Conservation (phyloP, 306 rosid species). For the Trifolium dubium region DNA sequence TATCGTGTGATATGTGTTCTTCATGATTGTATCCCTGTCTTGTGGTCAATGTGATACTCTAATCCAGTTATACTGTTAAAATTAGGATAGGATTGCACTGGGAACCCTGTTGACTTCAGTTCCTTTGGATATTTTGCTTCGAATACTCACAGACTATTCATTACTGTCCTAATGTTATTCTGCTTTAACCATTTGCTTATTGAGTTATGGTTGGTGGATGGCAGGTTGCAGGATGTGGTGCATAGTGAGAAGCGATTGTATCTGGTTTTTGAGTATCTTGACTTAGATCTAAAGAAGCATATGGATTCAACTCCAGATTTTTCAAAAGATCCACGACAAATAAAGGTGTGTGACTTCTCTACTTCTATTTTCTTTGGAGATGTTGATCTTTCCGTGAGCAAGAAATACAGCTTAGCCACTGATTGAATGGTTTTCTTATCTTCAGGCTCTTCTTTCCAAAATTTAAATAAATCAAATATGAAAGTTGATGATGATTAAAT, state of each 20-base stretch:
- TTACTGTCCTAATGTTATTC: constrained; percentile 24
- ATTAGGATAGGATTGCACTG: constrained; percentile 5
- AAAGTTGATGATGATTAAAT: constrained; percentile 22
- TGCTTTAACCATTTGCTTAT: constrained; percentile 29
- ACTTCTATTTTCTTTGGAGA: constrained; percentile 21
- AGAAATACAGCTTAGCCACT: neutral
- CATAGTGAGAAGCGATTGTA: constrained; percentile 92
- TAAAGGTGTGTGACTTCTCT: constrained; percentile 61
- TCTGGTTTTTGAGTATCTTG: constrained; percentile 95
- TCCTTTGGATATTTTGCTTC: constrained; percentile 27
- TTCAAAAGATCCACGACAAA: constrained; percentile 79
- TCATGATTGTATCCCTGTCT: neutral
- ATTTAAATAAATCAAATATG: constrained; percentile 31
- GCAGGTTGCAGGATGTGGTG: constrained; percentile 94
- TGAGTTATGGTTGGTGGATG: constrained; percentile 31
- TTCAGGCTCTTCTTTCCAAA: too few relatives aligned
- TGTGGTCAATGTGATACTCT: constrained; percentile 9
- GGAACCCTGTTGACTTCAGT: constrained; percentile 16
- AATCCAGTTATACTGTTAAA: constrained; percentile 9
- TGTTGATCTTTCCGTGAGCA: constrained; percentile 17
- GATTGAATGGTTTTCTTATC: constrained; percentile 13
- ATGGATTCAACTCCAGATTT: constrained; percentile 97
- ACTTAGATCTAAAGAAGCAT: constrained; percentile 95
- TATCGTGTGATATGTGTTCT: constrained; percentile 6
- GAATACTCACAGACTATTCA: neutral